Conservation (phyloP, 768 basidiomycete genomes). For the Dictyophora rubrovolvata region DNA sequence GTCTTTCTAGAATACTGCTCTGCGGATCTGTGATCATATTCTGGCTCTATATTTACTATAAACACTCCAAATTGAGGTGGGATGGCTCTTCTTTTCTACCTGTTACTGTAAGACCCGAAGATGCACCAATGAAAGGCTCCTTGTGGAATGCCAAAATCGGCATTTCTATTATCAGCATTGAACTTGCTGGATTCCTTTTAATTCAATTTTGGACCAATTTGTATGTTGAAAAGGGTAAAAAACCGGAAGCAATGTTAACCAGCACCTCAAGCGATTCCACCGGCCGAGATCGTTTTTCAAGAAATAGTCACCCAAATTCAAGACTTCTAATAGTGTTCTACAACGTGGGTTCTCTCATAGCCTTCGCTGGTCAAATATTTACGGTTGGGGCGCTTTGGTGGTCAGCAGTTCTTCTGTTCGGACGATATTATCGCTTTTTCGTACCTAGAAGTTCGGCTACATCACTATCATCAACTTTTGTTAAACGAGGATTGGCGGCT, state of each 20-base stretch:
- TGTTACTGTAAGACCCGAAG: background rate
- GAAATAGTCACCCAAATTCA: background rate
- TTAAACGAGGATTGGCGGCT: background rate
- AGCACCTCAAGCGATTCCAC: background rate
- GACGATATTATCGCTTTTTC: background rate
- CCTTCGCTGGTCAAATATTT: conserved; percentile 1
- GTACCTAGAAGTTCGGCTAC: background rate
- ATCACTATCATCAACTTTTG: background rate
- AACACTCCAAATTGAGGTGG: background rate
- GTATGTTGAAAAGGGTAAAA: background rate
- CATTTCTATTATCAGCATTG: background rate
- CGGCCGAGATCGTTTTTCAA: background rate
- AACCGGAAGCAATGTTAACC: background rate
- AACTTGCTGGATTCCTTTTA: background rate
- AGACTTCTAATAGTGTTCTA: background rate
- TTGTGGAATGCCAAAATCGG: background rate
- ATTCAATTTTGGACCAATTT: background rate
- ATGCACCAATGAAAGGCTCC: background rate
- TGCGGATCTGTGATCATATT: background rate
- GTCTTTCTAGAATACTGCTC: background rate
- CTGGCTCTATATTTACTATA: background rate
- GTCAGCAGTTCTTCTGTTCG: background rate
- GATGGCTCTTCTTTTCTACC: background rate
- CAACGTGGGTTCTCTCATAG: background rate
- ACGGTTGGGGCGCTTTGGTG: conserved; percentile 3